Percentiles rank a stretch among this genome's conserved stretches.
Conservation (phyloP, 2,329 filamentous ascomycete species). For the Pseudopithomyces chartarum region DNA sequence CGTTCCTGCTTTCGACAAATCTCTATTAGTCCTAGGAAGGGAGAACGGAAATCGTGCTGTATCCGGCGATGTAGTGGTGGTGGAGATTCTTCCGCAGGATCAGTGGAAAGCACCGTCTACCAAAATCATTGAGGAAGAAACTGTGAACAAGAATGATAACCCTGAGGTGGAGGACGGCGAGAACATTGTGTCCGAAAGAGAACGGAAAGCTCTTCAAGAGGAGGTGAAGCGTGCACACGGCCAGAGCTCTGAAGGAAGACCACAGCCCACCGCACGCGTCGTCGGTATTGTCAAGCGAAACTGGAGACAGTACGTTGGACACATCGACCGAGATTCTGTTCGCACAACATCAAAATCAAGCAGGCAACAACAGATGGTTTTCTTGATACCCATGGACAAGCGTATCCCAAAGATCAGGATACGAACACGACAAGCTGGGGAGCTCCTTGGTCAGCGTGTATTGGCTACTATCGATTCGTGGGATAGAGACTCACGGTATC, state of each 20-base stretch:
- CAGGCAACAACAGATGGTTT: constrained; percentile 87
- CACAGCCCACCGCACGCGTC: constrained; percentile 89
- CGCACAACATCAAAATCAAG: constrained; percentile 75
- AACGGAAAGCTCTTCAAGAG: constrained; percentile 85
- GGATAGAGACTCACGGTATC: constrained; percentile 92
- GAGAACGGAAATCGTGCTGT: constrained; percentile 97
- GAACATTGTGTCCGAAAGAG: constrained; percentile 84
- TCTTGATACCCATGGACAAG: constrained; percentile 97
- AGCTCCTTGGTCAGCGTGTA: constrained; percentile 88
- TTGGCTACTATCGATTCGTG: constrained; percentile 93
- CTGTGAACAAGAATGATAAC: constrained; percentile 90
- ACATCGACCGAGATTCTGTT: constrained; percentile 86
- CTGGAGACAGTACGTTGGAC: constrained; percentile 97
- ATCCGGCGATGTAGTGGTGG: constrained; percentile 88
- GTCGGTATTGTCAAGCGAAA: constrained; percentile 94
- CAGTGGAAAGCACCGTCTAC: constrained; percentile 97
- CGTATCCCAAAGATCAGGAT: constrained; percentile 95
- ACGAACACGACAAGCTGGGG: constrained; percentile 85
- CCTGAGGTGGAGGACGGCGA: constrained; percentile 76
- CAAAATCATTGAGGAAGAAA: constrained; percentile 94
- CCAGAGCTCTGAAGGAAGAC: constrained; percentile 73
- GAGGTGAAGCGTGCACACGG: constrained; percentile 87
- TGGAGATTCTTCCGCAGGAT: constrained; percentile 89
- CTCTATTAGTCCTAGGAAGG: constrained; percentile 83
- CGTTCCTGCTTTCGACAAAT: constrained; percentile 86